These are phyloP conservation scores for Talaromyces atroroseus DNA, from an alignment of 2,329 filamentous ascomycete genomes.

Conservation along the genomic window DNA sequence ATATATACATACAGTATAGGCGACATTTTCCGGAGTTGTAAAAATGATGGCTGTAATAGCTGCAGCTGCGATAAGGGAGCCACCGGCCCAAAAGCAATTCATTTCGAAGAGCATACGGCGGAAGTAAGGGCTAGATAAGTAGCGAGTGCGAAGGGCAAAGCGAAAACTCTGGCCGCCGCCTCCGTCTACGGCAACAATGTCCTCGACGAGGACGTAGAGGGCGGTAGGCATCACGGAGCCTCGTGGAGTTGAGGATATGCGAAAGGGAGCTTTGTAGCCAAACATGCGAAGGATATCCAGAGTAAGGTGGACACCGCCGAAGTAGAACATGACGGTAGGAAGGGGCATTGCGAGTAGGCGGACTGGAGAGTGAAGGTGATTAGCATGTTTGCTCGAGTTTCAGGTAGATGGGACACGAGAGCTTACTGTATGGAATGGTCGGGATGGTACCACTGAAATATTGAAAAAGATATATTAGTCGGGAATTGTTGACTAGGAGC, in stretches of 20 bases:
- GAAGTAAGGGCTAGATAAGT: conserved; percentile 51
- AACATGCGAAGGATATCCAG: conserved; percentile 38
- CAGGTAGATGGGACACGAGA: background rate
- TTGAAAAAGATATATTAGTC: background rate
- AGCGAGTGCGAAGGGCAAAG: conserved; percentile 47
- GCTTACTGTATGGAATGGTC: conserved; percentile 35
- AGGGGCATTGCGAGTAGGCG: conserved; percentile 42
- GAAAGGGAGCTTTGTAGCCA: conserved; percentile 51
- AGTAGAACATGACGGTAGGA: conserved; percentile 43
- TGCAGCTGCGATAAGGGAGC: conserved; percentile 44
- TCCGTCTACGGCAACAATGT: conserved; percentile 63
- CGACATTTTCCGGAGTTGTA: conserved; percentile 43
- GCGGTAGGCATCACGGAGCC: conserved; percentile 55
- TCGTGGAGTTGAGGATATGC: conserved; percentile 59
- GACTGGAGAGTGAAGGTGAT: conserved; percentile 21
- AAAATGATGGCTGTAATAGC: conserved; percentile 47
- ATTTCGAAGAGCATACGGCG: conserved; percentile 49
- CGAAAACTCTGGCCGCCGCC: conserved; percentile 53
- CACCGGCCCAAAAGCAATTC: conserved; percentile 55
- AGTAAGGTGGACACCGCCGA: conserved; percentile 36
- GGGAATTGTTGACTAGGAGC: background rate
- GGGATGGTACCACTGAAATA: conserved; percentile 35
- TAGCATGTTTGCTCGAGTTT: background rate
- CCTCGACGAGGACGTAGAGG: conserved; percentile 61
- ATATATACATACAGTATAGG: conserved; percentile 42